These are phyloP conservation scores for Neospora caninum DNA, from an alignment of 169 alveolate species.

Conservation along the genomic window DNA sequence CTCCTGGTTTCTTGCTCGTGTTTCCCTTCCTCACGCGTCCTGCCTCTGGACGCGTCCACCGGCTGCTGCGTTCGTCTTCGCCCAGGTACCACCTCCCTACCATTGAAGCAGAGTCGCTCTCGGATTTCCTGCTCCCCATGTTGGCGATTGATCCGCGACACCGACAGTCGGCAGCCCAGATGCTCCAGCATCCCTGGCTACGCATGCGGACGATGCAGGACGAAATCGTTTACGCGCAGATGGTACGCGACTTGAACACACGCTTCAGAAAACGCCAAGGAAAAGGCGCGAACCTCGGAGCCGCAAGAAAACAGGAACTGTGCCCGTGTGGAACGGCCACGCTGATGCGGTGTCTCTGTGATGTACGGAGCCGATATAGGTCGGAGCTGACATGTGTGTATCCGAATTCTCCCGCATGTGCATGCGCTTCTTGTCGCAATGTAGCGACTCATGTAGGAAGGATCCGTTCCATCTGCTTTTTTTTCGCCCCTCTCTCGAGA, in stretches of 20 bases:
- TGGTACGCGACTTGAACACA: conserved; percentile 26
- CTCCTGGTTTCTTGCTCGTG: too few species aligned
- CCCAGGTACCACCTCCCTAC: conserved; percentile 57
- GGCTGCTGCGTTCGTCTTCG: neutral
- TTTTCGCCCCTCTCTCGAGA: too few species aligned
- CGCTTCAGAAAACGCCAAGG: neutral
- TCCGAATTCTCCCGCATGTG: too few species aligned
- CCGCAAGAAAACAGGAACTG: neutral
- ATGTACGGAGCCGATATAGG: too few species aligned
- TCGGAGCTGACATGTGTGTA: too few species aligned
- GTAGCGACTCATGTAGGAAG: too few species aligned
- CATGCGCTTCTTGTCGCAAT: too few species aligned
- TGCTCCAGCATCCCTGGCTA: conserved; percentile 93
- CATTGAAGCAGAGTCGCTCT: conserved; percentile 64
- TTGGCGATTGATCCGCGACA: conserved; percentile 87
- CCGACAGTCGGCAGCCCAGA: conserved; percentile 89
- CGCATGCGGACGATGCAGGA: conserved; percentile 67
- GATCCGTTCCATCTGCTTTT: too few species aligned
- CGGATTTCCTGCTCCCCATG: conserved; percentile 72
- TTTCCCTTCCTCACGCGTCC: too few species aligned
- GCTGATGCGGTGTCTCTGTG: too few species aligned
- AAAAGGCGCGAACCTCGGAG: neutral
- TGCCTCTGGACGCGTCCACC: too few species aligned
- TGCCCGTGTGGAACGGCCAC: too few species aligned
- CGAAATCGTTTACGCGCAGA: conserved; percentile 61